Evolutionary conservation across 179 eudicot genomes (phyloP), one percentile per base, ranked within the genome.

Genomic region (Silene noctiflora): DNA sequence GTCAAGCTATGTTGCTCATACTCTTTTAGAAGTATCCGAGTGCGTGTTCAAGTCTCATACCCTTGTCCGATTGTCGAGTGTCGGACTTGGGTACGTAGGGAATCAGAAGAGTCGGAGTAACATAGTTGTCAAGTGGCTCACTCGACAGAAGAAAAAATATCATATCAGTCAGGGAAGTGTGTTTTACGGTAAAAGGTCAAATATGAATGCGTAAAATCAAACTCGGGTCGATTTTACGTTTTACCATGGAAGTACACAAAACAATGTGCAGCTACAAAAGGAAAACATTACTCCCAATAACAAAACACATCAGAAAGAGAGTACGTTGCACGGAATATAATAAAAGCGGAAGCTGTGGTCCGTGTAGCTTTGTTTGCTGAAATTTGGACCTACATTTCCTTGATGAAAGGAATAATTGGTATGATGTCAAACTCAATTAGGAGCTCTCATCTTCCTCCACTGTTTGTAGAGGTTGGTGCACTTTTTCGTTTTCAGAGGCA

Each of bases 301-400:
- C 60, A 22, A 69, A 69, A 69, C 60, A 69, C 60, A 69, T 69
- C 35, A 70, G 33, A 69, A 22, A 21, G 58, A 46, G 56, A 68
- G 56, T 68, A 68, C 2, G 11, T 51, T 10, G 73, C 65, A 17
- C 55, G 31, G 20, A 75, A 65, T 25, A 44, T 9, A 72, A 58
- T 20, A 46, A 69, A 69, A 22, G 73, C 20, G 59, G 33, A 67
- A 75, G 19, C 7, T 53, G 33, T 75, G 78, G 78, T 46, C 62
- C 72, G 67, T 51, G 22, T n/a, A 75, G 22, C 21, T n/a, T 67
- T 31, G 65, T 31, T 67, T 75, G 46, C 61, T 63, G 27, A 46
- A 39, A 44, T 44, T 24, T 76, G 65, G 14, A 10, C 48, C 65
- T 25, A 65, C 62, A 53, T 24, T 67, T 75, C 61, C 24, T 24